phyloP scores from a whole-genome alignment of 2,329 filamentous ascomycete genomes.

The Fusarium avenaceum region DNA sequence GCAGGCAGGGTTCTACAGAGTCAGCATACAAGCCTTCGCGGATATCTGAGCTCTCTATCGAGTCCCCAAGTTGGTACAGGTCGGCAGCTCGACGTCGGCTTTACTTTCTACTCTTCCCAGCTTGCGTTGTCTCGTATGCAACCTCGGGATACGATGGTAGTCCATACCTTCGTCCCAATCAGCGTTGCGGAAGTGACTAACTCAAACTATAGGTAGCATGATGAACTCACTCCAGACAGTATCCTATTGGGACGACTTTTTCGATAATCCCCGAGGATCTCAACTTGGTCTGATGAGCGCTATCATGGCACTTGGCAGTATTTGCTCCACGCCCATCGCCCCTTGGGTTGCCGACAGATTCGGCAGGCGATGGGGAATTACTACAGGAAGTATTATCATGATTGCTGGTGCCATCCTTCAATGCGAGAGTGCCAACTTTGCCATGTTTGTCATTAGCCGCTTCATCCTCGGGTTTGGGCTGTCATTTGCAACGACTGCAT shows the following conservation, averaged over 20 bases:
- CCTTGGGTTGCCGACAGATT: slow-evolving; percentile 51
- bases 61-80: slow-evolving; percentile 51
- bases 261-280: slow-evolving; percentile 52
- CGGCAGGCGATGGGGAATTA: slow-evolving; percentile 52
- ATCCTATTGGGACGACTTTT: slow-evolving; percentile 58
- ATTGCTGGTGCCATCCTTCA: slow-evolving; percentile 52
- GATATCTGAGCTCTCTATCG: slow-evolving; percentile 47
- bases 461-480: slow-evolving; percentile 68
- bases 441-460: slow-evolving; percentile 67
- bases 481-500: slow-evolving; percentile 64
- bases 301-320: slow-evolving; percentile 63
- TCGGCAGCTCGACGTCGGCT: slow-evolving; percentile 50
- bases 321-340: slow-evolving; percentile 53
- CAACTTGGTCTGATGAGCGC: slow-evolving; percentile 54
- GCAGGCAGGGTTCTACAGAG: slow-evolving; percentile 26
- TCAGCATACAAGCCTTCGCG: slow-evolving; percentile 45
- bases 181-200: background rate
- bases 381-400: slow-evolving; percentile 51
- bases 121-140: slow-evolving; percentile 53
- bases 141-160: slow-evolving; percentile 61
- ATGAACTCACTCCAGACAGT: slow-evolving; percentile 64
- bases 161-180: too few relatives aligned
- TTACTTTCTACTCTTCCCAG: slow-evolving; percentile 53
- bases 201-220: slow-evolving; percentile 47
- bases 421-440: slow-evolving; percentile 51